phyloP scores from a whole-genome alignment of 306 rosid species.

The Vicia sativa region DNA sequence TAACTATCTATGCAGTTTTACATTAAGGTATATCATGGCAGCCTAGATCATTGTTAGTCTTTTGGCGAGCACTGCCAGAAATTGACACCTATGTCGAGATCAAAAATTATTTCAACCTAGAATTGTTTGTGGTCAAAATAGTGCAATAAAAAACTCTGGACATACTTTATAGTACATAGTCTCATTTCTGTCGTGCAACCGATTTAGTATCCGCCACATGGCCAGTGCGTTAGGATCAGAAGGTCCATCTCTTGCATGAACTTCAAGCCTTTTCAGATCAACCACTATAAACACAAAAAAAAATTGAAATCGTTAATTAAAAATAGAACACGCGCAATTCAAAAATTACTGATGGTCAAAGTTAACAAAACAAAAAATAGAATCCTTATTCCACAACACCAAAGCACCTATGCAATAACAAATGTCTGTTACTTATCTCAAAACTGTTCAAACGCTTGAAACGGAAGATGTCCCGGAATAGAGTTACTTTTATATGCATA shows the following conservation, averaged over 20 bases:
- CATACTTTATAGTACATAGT: constrained; percentile 93
- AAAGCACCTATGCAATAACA: constrained; percentile 28
- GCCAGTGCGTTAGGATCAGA: constrained; percentile 95
- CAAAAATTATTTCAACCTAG: constrained; percentile 14
- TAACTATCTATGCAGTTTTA: constrained; percentile 12
- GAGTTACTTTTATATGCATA: constrained; percentile 15
- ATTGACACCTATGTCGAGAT: constrained; percentile 21
- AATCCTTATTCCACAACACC: constrained; percentile 26
- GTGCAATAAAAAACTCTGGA: constrained; percentile 27
- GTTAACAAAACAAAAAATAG: neutral
- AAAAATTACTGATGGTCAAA: constrained; percentile 12
- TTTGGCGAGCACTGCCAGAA: neutral
- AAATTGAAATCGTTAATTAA: constrained; percentile 8
- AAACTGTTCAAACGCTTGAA: constrained; percentile 9
- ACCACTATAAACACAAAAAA: constrained; percentile 59
- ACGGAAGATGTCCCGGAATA: constrained; percentile 3
- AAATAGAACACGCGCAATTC: constrained; percentile 1
- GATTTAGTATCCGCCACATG: constrained; percentile 96
- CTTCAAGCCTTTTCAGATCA: constrained; percentile 91
- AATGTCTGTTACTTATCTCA: constrained; percentile 1
- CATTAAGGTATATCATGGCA: neutral
- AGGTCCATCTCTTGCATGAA: constrained; percentile 98
- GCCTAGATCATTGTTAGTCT: constrained; percentile 11
- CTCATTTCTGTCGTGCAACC: constrained; percentile 98
- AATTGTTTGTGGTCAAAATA: constrained; percentile 31